Percentiles rank a stretch among this genome's conserved stretches.
phyloP scores from a whole-genome alignment of 108 stramenopile genomes.

The Seminavis robusta region DNA sequence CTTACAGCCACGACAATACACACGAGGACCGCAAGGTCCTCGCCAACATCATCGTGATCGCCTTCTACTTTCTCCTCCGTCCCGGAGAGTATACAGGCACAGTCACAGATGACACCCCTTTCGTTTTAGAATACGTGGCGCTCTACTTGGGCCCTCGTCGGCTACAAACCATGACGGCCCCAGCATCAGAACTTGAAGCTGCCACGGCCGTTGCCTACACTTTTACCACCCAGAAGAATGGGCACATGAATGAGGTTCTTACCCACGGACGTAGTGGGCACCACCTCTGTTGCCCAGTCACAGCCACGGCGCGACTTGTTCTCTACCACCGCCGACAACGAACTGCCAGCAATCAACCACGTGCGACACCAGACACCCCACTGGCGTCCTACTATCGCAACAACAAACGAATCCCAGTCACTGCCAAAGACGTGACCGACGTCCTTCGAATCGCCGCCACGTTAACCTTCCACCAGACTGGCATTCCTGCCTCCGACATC shows the following conservation, averaged over 20 bases:
- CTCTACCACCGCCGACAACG: conserved; percentile 5
- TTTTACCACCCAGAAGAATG: conserved; percentile 37
- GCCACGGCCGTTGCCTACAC: conserved; percentile 14
- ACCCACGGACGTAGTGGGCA: conserved; percentile 28
- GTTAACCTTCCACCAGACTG: conserved; percentile 8
- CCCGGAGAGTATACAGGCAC: conserved; percentile 34
- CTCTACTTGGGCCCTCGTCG: conserved; percentile 15
- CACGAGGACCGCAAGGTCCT: too few relatives aligned
- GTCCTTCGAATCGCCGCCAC: conserved; percentile 3
- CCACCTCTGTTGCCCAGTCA: conserved; percentile 33
- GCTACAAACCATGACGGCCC: neutral
- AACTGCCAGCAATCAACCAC: too few relatives aligned
- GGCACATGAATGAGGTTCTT: conserved; percentile 30
- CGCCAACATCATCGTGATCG: conserved; percentile 42
- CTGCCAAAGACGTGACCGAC: conserved; percentile 1
- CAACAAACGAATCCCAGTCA: neutral
- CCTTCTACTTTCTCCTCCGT: conserved; percentile 48
- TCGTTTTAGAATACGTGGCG: conserved; percentile 12
- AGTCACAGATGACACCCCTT: conserved; percentile 6
- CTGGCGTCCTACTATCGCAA: neutral
- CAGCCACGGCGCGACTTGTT: conserved; percentile 14
- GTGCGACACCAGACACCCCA: neutral
- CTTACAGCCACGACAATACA: neutral
- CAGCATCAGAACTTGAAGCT: conserved; percentile 2
- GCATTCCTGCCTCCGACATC: conserved; percentile 25